phyloP scores from a whole-genome alignment of 352 stramenopile genomes.

The Elongisporangium senticosum region DNA sequence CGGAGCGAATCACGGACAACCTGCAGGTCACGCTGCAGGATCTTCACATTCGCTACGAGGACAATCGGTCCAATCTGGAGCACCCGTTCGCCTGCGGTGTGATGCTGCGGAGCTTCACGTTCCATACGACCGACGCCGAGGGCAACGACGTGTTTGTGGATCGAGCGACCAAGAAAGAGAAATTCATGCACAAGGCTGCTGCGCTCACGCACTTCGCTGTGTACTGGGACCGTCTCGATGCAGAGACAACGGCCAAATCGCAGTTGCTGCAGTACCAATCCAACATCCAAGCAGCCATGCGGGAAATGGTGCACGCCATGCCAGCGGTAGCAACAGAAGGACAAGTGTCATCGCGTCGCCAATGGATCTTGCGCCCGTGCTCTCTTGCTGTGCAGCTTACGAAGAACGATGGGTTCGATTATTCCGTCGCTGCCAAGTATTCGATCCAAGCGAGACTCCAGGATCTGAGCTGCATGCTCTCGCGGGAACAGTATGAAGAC shows the following conservation, averaged over 20 bases:
- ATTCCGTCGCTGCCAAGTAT: conserved; percentile 60
- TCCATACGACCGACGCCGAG: conserved; percentile 69
- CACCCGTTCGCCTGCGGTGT: conserved; percentile 66
- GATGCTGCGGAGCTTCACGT: conserved; percentile 57
- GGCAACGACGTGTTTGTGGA: conserved; percentile 68
- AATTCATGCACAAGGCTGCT: conserved; percentile 63
- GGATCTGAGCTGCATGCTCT: conserved; percentile 43
- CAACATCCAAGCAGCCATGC: conserved; percentile 36
- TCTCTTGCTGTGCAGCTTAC: conserved; percentile 56
- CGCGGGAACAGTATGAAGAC: conserved; percentile 78
- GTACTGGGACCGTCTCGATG: conserved; percentile 65
- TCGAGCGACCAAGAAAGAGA: conserved; percentile 23
- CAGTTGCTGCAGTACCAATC: conserved; percentile 29
- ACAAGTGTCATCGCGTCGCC: conserved; percentile 5
- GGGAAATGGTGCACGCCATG: conserved; percentile 41
- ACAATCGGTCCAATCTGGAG: conserved; percentile 54
- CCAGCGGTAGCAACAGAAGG: conserved; percentile 3
- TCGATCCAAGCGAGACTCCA: conserved; percentile 48
- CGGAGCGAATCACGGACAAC: conserved; percentile 73
- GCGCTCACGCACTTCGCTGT: conserved; percentile 38
- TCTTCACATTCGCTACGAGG: conserved; percentile 77
- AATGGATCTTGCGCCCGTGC: conserved; percentile 54
- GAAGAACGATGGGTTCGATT: conserved; percentile 77
- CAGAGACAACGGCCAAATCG: conserved; percentile 4
- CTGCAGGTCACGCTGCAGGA: conserved; percentile 68